Percentiles rank a stretch among this genome's conserved stretches.
Evolutionary conservation across 73 alveolate species (phyloP).

Genomic region (Symbiodinium pilosum): DNA sequence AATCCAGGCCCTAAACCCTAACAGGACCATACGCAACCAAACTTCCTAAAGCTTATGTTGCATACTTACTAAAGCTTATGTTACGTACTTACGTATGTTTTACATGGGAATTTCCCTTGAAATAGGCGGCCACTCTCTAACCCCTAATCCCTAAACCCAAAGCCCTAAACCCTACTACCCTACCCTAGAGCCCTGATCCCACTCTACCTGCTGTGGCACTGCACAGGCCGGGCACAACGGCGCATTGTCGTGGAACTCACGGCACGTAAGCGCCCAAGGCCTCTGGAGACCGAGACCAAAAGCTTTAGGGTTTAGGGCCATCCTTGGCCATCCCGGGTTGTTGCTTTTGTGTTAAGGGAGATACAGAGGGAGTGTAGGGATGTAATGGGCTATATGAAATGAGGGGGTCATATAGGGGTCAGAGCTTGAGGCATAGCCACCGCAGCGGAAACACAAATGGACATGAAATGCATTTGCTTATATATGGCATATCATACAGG

Average conservation of each 20-base stretch:
- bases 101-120: no score
- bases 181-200: background rate
- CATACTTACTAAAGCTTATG: no score
- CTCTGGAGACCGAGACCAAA: background rate
- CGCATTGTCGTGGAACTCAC: slow-evolving; percentile 26
- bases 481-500: no score
- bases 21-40: background rate
- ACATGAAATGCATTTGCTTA: no score
- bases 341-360: background rate
- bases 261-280: slow-evolving; percentile 82
- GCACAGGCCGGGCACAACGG: slow-evolving; percentile 89
- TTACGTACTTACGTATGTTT: no score
- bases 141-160: background rate
- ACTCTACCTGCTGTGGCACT: slow-evolving; percentile 44
- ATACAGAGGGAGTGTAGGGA: background rate
- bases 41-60: no score
- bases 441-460: no score
- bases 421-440: background rate
- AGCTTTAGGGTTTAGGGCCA: background rate
- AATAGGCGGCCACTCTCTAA: no score
- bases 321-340: no score
- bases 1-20: background rate
- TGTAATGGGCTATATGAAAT: background rate
- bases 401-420: background rate
- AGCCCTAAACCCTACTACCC: background rate